A percentile compares a stretch with the other conserved stretches of the same genome.
phyloP scores from a whole-genome alignment of 306 rosid species.

The Cajanus cajan region DNA sequence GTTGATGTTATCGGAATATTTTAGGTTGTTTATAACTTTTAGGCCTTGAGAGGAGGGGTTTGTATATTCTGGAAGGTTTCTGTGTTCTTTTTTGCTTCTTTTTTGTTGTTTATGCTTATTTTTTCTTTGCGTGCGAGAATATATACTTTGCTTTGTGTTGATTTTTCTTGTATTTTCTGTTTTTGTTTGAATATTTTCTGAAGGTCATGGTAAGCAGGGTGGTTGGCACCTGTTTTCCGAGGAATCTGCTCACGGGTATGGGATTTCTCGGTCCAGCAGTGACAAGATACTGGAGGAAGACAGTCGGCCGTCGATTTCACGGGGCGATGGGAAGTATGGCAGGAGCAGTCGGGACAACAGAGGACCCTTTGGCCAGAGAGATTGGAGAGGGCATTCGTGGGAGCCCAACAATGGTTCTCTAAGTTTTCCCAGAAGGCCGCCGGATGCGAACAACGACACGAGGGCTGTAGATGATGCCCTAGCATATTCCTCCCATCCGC shows the following conservation, averaged over 20 bases:
- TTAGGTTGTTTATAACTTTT: neutral
- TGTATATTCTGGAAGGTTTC: neutral
- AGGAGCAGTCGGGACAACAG: conserved; percentile 69
- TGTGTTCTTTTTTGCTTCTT: neutral
- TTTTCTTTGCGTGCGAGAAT: conserved; percentile 18
- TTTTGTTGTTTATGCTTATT: neutral
- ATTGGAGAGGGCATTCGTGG: conserved; percentile 69
- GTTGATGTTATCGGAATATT: neutral
- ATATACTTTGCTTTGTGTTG: conserved; percentile 52
- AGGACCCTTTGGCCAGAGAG: conserved; percentile 68
- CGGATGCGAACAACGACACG: conserved; percentile 51
- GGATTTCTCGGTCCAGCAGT: conserved; percentile 56
- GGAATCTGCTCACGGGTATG: conserved; percentile 79
- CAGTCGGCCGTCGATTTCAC: conserved; percentile 52
- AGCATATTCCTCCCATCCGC: conserved; percentile 52
- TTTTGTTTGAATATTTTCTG: conserved; percentile 49
- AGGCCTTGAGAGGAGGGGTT: neutral
- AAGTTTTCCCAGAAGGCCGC: conserved; percentile 51
- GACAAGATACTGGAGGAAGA: conserved; percentile 80
- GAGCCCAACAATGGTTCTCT: conserved; percentile 54
- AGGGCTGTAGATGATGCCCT: conserved; percentile 59
- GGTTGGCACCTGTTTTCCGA: conserved; percentile 85
- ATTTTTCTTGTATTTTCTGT: conserved; percentile 29
- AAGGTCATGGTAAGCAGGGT: conserved; percentile 98
- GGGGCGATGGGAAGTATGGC: conserved; percentile 78